Evolutionary conservation across 495 filamentous ascomycete genomes (phyloP), one percentile per base, ranked within the genome.

Genomic region (Penicillium robsamsonii): DNA sequence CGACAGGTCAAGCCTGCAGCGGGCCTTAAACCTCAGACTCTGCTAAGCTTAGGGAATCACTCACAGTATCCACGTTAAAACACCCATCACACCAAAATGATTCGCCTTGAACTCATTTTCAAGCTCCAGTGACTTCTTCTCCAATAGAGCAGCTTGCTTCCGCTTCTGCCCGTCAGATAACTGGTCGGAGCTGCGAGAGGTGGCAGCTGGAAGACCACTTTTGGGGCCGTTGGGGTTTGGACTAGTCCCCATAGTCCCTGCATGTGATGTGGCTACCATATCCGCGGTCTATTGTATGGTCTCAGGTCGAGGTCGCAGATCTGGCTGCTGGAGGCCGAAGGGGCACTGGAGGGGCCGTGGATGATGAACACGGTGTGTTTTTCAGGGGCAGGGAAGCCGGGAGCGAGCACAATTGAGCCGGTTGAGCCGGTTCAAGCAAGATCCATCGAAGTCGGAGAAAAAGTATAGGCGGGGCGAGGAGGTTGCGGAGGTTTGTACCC

Each of bases 51-150:
- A 15, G 22, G 7, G 12, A 12, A 25, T 2, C n/a, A 65, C 75
- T 77, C 64, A 78, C 75, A 76, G 46, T 49, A 78, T 71, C 75
- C 75, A 78, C 15, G 53, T 59, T 50, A 78, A 62, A 42, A 77
- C 68, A 33, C 74, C 74, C 41, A 78, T 44, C n/a, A 74, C 58
- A 27, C 74, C 67, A 29, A 76, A 18, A 40, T 78, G 75, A 44
- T 71, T 77, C 6, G 53, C 42, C 56, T 74, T 78, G 50, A 78
- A 78, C 35, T 77, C 72, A 54, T 57, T 51, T 57, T 77, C 75
- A 48, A 70, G 54, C 40, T 61, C 50, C 55, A 57, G 56, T 17
- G 60, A 52, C 44, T 62, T 61, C 22, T 56, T 56, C 37, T 67
- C 68, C 42, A 67, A 61, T 11, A 57, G 48, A 15, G 50, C 65